Evolutionary conservation across 192 early-diverging fungal genomes (phyloP), one percentile per base, ranked within the genome.

Genomic region (Coemansia sp.): DNA sequence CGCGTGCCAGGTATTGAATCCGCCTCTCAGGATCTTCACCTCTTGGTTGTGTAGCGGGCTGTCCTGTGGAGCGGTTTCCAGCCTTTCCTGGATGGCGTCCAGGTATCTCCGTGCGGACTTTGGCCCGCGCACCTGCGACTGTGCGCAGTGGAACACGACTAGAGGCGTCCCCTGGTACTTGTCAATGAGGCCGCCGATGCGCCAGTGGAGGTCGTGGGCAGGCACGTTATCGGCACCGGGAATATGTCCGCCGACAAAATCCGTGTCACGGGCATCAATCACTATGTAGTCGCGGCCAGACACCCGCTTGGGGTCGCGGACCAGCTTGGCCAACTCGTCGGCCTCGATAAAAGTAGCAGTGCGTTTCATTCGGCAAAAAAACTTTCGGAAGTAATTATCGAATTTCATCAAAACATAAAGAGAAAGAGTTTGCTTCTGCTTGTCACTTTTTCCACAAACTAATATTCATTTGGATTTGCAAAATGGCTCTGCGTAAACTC

Each of bases 71-170:
- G 69, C 64, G 16, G 55, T 43, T 23, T 65, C 61, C 2, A 66
- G 63, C 5, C 66, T 35, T 18, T 69, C 65, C 10, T 68, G 28
- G 33, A 85, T 60, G 3, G 80, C 69, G 31, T 89, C 86, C 0
- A 58, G 70, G 73, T 89, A 92, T 13, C 86, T 85, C 18, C 82
- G 71, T 3, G 92, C 92, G 14, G 85, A 85, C 63, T 89, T 91
- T 62, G 91, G 91, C 3, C 91, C 92, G 48, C 92, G 85, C 5
- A 88, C 85, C 82, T 95, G 94, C 18, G 92, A 95, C 20, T 94
- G 69, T 2, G 92, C 89, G 64, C 95, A 97, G 68, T 95, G 94
- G 63, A 97, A 95, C 64, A 91, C 82, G 3, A 97, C 65, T 23
- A 77, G 61, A 1, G 91, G 91, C 6, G 92, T 86, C 28, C 67